phyloP scores from a whole-genome alignment of 2,329 filamentous ascomycete species.

The Apiospora phragmitis region DNA sequence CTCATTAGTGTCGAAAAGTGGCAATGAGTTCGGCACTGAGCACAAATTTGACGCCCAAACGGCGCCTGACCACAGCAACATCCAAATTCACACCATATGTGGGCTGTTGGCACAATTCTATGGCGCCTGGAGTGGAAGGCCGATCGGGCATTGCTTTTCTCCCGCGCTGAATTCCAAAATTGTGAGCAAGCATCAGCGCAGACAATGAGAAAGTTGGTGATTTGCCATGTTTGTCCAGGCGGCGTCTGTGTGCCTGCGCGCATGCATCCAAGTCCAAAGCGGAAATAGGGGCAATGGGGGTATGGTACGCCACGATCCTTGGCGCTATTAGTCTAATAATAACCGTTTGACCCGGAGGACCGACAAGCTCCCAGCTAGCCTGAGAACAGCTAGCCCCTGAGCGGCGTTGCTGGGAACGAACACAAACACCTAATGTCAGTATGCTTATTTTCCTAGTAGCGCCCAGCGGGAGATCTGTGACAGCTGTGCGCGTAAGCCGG shows the following conservation, averaged over 20 bases:
- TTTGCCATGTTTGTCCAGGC: background rate
- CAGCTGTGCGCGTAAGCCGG: background rate
- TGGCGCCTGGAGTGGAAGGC: background rate
- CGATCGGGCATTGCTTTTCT: too few relatives aligned
- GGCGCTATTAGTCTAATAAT: background rate
- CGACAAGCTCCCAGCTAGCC: background rate
- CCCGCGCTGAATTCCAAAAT: background rate
- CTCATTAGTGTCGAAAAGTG: background rate
- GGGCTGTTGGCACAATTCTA: background rate
- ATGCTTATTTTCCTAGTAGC: background rate
- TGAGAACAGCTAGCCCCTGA: background rate
- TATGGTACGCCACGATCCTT: background rate
- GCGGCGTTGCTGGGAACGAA: background rate
- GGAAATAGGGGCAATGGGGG: background rate
- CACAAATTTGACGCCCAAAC: too few relatives aligned
- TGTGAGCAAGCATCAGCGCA: background rate
- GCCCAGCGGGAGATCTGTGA: background rate
- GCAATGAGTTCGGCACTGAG: background rate
- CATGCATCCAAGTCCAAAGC: background rate
- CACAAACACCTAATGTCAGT: background rate
- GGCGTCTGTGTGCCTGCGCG: background rate
- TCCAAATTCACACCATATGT: background rate
- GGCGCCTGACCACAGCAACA: too few relatives aligned
- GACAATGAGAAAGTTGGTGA: rapidly evolving
- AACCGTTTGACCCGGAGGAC: background rate